Base-by-base conservation (phyloP, 768 basidiomycete species). In the Boletus subparvulus region DNA sequence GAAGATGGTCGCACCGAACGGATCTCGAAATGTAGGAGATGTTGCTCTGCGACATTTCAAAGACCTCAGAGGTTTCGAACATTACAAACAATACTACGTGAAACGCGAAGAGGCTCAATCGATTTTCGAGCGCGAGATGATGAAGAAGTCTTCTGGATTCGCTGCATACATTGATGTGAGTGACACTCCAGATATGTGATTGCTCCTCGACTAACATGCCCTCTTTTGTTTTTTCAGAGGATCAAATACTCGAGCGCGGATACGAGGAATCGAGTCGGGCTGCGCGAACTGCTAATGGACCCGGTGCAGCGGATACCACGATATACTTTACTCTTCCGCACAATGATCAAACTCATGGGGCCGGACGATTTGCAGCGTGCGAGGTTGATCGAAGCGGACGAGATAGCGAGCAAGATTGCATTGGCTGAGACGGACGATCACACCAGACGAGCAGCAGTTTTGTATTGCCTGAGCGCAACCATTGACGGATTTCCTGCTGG, bases 241-340 rank as follows among this genome's bases (percentile, higher is more conserved):
- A 86, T 92, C 71, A 94, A 96, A 77, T 96, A 95, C 68, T 84
- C 87, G 60, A 83, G 83, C 16, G 76, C 83, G 21, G 91, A 91
- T 61, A 71, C 80, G 32, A 80, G 81, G 64, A 94, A 91, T 68
- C 90, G 93, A 40, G 83, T 96, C 54, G 94, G 92, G 43, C 77
- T 98, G 52, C 83, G 94, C 28, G 94, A 96, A 69, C 82, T 97
- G 47, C 80, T 98, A 21, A 96, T 96, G 87, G 95, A 98, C 62
- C 95, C 95, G 16, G 92, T 97, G 6, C 95, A 98, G 67, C 86
- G 95, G 35, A 93, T 98, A 65, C 94, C 95, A 5, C 81, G 96
- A 61, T 98, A 98, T 73, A 95, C 93, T 1, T 78, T 98, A 26
- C 80, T 98, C 61, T 92, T 96, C 73, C 88, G 92, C 56, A 90